Evolutionary conservation across 345 rosid species (phyloP).

Genomic region (Citrus trifoliata): DNA sequence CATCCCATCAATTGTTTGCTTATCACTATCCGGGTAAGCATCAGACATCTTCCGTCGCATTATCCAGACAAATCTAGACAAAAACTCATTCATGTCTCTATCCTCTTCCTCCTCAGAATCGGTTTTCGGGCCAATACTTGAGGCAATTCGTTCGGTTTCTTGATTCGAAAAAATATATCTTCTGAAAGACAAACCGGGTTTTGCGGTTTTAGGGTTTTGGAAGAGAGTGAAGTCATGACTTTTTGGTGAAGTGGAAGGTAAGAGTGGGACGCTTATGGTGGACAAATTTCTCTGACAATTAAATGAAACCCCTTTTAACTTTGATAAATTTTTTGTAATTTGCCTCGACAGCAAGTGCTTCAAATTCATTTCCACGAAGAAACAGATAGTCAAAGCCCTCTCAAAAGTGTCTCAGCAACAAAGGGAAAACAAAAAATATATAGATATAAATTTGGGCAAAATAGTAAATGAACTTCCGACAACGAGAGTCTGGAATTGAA

Average conservation of each 20-base stretch:
- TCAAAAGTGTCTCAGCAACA: background rate
- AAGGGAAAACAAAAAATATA: background rate
- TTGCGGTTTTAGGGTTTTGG: background rate
- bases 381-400: background rate
- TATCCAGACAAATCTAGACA: slow-evolving; percentile 77
- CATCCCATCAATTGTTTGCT: slow-evolving; percentile 65
- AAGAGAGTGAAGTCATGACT: slow-evolving; percentile 14
- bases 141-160: slow-evolving; percentile 25
- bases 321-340: slow-evolving; percentile 32
- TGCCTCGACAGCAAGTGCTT: slow-evolving; percentile 37
- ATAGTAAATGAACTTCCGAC: background rate
- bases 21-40: slow-evolving; percentile 57
- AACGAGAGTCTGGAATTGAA: background rate
- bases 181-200: slow-evolving; percentile 14
- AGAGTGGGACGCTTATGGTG: slow-evolving; percentile 20
- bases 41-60: slow-evolving; percentile 71
- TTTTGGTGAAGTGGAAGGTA: slow-evolving; percentile 11
- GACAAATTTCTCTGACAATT: slow-evolving; percentile 20
- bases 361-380: slow-evolving; percentile 29
- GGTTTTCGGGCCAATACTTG: slow-evolving; percentile 21
- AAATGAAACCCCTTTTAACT: slow-evolving; percentile 17
- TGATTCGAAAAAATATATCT: slow-evolving; percentile 42
- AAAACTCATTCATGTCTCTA: slow-evolving; percentile 60
- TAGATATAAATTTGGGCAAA: background rate
- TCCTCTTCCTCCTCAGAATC: slow-evolving; percentile 42